Evolutionary conservation across 306 rosid genomes (phyloP).

Genomic region (Hippophae rhamnoides): DNA sequence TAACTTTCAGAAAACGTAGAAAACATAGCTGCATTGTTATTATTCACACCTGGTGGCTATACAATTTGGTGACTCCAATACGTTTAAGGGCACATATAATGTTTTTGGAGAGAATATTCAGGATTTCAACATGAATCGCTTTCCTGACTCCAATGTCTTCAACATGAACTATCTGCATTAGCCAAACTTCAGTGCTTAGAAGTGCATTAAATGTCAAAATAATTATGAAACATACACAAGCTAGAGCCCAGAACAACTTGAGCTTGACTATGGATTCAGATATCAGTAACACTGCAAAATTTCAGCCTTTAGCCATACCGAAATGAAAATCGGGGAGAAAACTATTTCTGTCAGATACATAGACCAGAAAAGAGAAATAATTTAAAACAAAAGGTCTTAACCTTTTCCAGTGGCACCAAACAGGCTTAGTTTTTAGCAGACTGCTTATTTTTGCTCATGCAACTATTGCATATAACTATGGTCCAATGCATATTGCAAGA

Average conservation of each 20-base stretch:
- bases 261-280: too few relatives aligned
- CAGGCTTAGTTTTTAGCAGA: too few relatives aligned
- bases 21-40: constrained; percentile 9
- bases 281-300: too few relatives aligned
- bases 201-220: not conserved
- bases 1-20: constrained; percentile 3
- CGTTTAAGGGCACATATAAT: constrained; percentile 45
- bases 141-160: constrained; percentile 61
- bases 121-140: constrained; percentile 49
- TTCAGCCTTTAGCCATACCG: too few relatives aligned
- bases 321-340: too few relatives aligned
- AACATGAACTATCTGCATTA: constrained; percentile 68
- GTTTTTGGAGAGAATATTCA: constrained; percentile 47
- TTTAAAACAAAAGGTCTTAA: too few relatives aligned
- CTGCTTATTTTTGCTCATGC: too few relatives aligned
- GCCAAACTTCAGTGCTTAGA: constrained; percentile 16
- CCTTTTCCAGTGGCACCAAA: too few relatives aligned
- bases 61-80: constrained; percentile 64
- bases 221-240: constrained; percentile 10
- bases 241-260: not conserved
- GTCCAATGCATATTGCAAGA: too few relatives aligned
- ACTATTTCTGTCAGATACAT: too few relatives aligned
- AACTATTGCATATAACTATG: too few relatives aligned
- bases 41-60: constrained; percentile 75
- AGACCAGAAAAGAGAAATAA: too few relatives aligned